Evolutionary conservation across 1,284 basidiomycete genomes (phyloP), one percentile per base, ranked within the genome.

Genomic region (Austropuccinia psidii): DNA sequence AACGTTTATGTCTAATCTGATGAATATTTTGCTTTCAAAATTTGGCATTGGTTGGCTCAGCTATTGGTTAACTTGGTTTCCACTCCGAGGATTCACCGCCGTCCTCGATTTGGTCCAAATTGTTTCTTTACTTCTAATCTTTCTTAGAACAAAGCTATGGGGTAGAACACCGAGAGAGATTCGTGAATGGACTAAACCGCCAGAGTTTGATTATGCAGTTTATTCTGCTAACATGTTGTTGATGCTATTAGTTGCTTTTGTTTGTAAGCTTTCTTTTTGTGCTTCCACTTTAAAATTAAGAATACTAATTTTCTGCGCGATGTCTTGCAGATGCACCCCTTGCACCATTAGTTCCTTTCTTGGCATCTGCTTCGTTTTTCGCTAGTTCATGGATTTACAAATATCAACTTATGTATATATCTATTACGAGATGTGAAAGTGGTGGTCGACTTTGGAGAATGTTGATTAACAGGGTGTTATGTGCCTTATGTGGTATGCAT

Each of bases 131-230:
- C 79, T 93, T 15, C 87, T 90, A 83, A 86, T 93, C 24, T 93
- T 88, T 41, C 84, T 97, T 82, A 90, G 90, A 82, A 93, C 90
- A 2, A 83, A 85, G 73, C 82, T 93, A 58, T 90, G 97, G 79
- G 92, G 93, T n/a, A 88, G 94, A 73, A 98, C 96, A 0, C 95
- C 94, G 55, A 87, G 96, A 77, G 93, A 97, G 79, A 92, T 98
- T 74, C 86, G 93, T 67, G 93, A 97, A 78, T 94, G 91, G 88
- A 97, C 95, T 6, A 90, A 94, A 80, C 95, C 95, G 19, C 91
- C 91, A 4, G 87, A 89, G 47, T 98, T 98, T 80, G 88, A 94
- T 78, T 98, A 90, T 82, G 86, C 90, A 13, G 86, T 94, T 74
- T 93, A 92, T 81, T 72, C 69, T 7, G 69, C 69, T 0, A 72